Evolutionary conservation across 495 filamentous ascomycete genomes (phyloP).

Genomic region (Tuber borchii): DNA sequence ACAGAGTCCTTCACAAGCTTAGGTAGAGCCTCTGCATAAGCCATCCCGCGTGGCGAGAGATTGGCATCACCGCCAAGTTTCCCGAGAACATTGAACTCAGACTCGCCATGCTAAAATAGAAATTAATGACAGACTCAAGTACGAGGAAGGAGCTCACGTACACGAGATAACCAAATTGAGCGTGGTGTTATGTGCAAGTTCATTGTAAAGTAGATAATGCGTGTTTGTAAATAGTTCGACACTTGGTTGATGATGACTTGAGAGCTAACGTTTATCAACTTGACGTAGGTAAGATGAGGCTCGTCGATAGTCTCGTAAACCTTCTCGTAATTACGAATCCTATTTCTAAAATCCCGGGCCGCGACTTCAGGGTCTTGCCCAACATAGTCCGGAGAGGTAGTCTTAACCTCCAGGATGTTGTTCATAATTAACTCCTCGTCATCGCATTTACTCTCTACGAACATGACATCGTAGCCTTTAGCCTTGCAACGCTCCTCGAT

Average conservation of each 20-base stretch:
- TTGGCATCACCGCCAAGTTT: slow-evolving; percentile 86
- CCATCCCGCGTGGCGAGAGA: slow-evolving; percentile 76
- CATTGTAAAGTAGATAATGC: slow-evolving; percentile 96
- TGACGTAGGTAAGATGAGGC: slow-evolving; percentile 79
- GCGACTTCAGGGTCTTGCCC: slow-evolving; percentile 90
- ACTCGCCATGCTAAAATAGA: slow-evolving; percentile 74
- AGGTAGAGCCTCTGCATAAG: slow-evolving; percentile 76
- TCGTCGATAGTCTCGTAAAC: slow-evolving; percentile 91
- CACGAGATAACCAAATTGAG: slow-evolving; percentile 92
- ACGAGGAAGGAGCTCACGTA: slow-evolving; percentile 47
- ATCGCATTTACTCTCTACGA: slow-evolving; percentile 93
- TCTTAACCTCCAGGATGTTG: slow-evolving; percentile 97
- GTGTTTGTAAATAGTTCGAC: slow-evolving; percentile 89
- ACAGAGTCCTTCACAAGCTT: slow-evolving; percentile 73
- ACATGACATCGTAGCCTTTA: slow-evolving; percentile 79
- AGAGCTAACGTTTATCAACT: slow-evolving; percentile 91
- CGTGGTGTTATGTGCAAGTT: slow-evolving; percentile 96
- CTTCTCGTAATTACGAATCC: slow-evolving; percentile 94
- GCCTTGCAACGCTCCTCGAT: slow-evolving; percentile 66
- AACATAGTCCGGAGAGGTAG: slow-evolving; percentile 85
- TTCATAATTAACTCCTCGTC: slow-evolving; percentile 90
- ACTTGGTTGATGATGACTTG: slow-evolving; percentile 97
- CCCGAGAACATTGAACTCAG: slow-evolving; percentile 77
- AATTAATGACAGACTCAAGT: slow-evolving; percentile 23
- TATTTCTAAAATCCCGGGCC: slow-evolving; percentile 81